Evolutionary conservation across 108 stramenopile species (phyloP), one percentile per base, ranked within the genome.

Genomic region (Halocafeteria seosinensis): DNA sequence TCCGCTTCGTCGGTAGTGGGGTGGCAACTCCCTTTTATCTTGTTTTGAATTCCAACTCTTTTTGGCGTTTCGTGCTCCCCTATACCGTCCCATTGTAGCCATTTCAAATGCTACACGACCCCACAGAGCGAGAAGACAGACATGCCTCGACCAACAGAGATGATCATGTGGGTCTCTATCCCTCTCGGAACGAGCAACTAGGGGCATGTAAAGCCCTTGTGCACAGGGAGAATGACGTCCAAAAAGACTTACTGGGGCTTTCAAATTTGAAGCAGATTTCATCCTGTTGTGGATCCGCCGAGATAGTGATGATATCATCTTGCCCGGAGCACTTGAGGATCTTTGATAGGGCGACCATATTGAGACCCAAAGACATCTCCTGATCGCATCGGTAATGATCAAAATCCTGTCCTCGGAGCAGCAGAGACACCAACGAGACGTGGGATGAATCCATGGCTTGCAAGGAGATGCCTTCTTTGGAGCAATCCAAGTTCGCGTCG

Each of bases 391-490:
- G 84, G 75, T 84, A 98, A 76, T 89, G 86, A 68, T 90, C 86
- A 71, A 98, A 98, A 57, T 86, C 91, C 34, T 72, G 80, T 24
- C 73, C 64, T 17, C 75, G 76, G 47, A 98, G 76, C 34, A 78
- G 63, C 27, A 95, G 76, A 36, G 88, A 76, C 34, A 90, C 89
- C 26, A 98, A 83, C 38, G 92, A 87, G 30, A 98, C 97, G 78
- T 98, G 97, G 6, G 89, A 88, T 32, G 83, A 82, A 85, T 98
- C 97, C 97, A 98, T 98, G 52, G 92, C 92, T 78, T 98, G 34
- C 34, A 34, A 2, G 62, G 88, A 86, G 51, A 92, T 78, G 1
- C 62, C 62, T 13, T 11, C 37, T n/a, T 30, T n/a, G 28, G 68
- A 63, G 62, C 25, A 50, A n/a, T 69, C 62, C 13, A 63, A 51